Conservation (phyloP, 2,329 filamentous ascomycete species). For the Fusarium albidum region DNA sequence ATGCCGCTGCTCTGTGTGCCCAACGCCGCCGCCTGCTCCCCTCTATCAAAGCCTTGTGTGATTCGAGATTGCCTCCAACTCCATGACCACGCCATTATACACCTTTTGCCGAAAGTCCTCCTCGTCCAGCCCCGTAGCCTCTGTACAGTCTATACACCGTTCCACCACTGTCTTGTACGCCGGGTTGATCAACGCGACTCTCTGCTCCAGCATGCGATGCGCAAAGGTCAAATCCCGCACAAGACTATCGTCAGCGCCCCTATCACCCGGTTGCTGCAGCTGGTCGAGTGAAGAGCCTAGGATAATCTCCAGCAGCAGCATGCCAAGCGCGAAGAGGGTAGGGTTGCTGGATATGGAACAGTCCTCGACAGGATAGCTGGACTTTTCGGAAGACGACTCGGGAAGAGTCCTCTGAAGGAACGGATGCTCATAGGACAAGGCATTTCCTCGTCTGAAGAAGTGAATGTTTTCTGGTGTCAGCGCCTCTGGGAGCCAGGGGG, state of each 20-base stretch:
- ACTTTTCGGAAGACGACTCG: rapidly evolving
- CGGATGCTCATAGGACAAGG: not conserved
- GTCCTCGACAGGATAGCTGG: rapidly evolving
- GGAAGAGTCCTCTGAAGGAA: not conserved
- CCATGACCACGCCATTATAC: conserved; percentile 13
- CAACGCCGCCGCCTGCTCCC: no score
- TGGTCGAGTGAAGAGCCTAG: conserved; percentile 9
- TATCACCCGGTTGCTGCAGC: not conserved
- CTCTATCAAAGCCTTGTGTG: conserved; percentile 8
- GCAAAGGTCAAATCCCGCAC: conserved; percentile 1
- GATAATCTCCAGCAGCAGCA: conserved; percentile 23
- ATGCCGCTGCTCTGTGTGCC: no score
- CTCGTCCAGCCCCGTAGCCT: conserved; percentile 10
- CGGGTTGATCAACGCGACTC: conserved; percentile 6
- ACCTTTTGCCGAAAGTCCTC: conserved; percentile 18
- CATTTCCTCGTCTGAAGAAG: conserved; percentile 8
- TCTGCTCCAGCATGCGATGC: conserved; percentile 7
- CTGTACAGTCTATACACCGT: conserved; percentile 16
- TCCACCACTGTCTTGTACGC: conserved; percentile 14
- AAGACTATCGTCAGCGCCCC: not conserved
- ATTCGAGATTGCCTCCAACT: conserved; percentile 15
- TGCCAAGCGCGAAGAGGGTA: conserved; percentile 16
- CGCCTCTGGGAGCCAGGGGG: conserved; percentile 18
- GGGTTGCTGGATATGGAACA: conserved; percentile 1
- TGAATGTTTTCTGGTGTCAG: conserved; percentile 1